These are phyloP conservation scores for Amanita molliuscula DNA, from an alignment of 768 basidiomycete species.

Conservation along the genomic window DNA sequence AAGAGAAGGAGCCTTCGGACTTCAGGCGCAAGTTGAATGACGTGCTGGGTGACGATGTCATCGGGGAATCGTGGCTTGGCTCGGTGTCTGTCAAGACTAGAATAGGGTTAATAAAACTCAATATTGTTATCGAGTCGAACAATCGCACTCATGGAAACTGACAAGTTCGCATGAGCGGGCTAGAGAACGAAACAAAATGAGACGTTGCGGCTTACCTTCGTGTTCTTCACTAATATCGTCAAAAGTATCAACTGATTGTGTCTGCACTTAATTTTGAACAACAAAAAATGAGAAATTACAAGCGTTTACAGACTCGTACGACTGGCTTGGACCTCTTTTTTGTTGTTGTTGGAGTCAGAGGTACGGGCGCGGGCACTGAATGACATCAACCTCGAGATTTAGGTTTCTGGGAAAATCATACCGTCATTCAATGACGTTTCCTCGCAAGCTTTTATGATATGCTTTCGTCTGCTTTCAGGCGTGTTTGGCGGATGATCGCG, in stretches of 20 bases:
- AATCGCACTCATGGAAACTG: constrained; percentile 5
- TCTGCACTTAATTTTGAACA: background rate
- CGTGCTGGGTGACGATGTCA: background rate
- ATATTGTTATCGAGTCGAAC: background rate
- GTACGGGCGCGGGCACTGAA: background rate
- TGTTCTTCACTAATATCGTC: background rate
- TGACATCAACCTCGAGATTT: background rate
- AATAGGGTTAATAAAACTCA: background rate
- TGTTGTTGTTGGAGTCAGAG: background rate
- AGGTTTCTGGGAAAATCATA: no score
- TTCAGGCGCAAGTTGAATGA: background rate
- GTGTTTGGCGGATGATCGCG: background rate
- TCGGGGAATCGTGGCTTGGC: background rate
- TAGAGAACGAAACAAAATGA: background rate
- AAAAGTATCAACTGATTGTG: background rate
- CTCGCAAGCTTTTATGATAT: background rate
- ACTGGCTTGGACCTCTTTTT: background rate
- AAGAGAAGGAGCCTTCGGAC: background rate
- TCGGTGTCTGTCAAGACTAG: constrained; percentile 6
- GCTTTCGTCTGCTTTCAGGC: background rate
- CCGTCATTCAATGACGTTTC: no score
- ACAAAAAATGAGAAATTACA: background rate
- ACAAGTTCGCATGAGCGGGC: background rate
- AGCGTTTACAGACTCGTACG: background rate
- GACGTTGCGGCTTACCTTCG: background rate